These are phyloP conservation scores for Populus nigra DNA, from an alignment of 345 rosid genomes.

Conservation along the genomic window DNA sequence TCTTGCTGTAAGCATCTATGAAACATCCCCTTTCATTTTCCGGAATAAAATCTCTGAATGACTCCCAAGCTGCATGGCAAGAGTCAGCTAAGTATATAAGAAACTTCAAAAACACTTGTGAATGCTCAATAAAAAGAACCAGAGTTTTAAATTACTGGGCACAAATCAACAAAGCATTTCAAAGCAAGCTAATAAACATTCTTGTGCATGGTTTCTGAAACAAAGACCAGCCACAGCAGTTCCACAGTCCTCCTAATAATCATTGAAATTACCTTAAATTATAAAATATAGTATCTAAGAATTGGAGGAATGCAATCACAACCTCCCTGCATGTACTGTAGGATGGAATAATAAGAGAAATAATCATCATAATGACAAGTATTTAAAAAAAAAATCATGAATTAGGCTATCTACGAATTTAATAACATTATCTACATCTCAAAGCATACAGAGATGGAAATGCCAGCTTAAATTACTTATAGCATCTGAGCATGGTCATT, in stretches of 20 bases:
- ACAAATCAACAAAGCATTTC: background rate
- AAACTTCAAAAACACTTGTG: background rate
- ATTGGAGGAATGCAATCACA: background rate
- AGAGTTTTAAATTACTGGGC: background rate
- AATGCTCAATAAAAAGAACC: slow-evolving; percentile 6
- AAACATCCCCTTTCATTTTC: slow-evolving; percentile 71
- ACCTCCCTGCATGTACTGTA: background rate
- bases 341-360: background rate
- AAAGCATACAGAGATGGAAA: background rate
- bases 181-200: slow-evolving; percentile 1
- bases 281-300: background rate
- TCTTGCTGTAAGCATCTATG: slow-evolving; percentile 68
- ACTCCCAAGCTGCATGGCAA: slow-evolving; percentile 74
- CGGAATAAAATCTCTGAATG: slow-evolving; percentile 89
- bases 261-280: background rate
- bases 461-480: background rate
- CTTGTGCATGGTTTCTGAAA: background rate
- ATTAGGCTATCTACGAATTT: background rate
- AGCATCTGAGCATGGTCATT: too few species aligned
- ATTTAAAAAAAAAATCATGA: background rate
- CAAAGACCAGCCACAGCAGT: background rate
- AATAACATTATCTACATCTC: background rate
- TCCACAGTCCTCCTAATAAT: background rate
- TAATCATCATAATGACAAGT: background rate
- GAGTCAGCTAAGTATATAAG: slow-evolving; percentile 1